Conservation (phyloP, 2,329 filamentous ascomycete species). For the Raffaelea arxii region DNA sequence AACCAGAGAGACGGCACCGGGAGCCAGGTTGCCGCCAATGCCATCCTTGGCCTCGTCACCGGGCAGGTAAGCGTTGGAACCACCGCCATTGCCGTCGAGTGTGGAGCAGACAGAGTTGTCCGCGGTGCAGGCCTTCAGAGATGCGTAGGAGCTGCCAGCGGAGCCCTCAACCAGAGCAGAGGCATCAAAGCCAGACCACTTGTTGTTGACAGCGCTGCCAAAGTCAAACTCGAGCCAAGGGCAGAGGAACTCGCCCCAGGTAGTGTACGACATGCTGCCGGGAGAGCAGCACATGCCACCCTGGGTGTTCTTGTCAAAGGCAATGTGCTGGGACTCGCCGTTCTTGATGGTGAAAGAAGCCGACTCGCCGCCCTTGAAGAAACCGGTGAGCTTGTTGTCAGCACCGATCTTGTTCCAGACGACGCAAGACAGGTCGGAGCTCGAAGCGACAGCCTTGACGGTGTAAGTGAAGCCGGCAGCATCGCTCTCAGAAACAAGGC, state of each 20-base stretch:
- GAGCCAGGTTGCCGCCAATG: slow-evolving; percentile 22
- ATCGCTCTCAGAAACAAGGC: slow-evolving; percentile 27
- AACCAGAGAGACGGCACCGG: slow-evolving; percentile 14
- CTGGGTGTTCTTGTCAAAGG: slow-evolving; percentile 36
- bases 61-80: slow-evolving; percentile 24
- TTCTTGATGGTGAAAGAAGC: slow-evolving; percentile 30
- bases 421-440: slow-evolving; percentile 23
- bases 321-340: slow-evolving; percentile 29
- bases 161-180: slow-evolving; percentile 35
- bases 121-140: slow-evolving; percentile 29
- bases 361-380: slow-evolving; percentile 30
- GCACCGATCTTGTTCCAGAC: slow-evolving; percentile 45
- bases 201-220: slow-evolving; percentile 32
- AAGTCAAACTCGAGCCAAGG: slow-evolving; percentile 44
- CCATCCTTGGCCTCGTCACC: slow-evolving; percentile 23
- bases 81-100: slow-evolving; percentile 19
- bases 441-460: slow-evolving; percentile 27
- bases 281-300: slow-evolving; percentile 35
- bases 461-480: slow-evolving; percentile 34
- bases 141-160: slow-evolving; percentile 24
- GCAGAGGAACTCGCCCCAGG: slow-evolving; percentile 29
- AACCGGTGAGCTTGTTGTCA: slow-evolving; percentile 33
- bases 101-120: slow-evolving; percentile 20
- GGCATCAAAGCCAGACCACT: slow-evolving; percentile 41
- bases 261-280: slow-evolving; percentile 24